Evolutionary conservation across 1,139 yeast genomes (phyloP).

Genomic region (Sugiyamaella pinicola): DNA sequence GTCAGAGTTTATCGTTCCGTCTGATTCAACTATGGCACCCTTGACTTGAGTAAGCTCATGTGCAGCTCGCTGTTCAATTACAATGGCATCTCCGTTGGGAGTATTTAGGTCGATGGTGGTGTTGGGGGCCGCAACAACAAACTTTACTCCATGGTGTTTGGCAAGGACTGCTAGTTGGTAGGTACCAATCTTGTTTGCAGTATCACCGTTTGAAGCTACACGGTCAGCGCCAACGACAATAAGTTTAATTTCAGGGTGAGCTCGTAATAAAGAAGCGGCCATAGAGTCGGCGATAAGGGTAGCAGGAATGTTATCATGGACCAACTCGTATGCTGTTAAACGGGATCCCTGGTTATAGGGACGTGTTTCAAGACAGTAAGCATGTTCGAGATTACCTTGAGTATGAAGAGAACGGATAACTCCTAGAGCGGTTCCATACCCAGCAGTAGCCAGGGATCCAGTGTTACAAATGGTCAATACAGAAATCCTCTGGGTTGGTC

Average conservation of each 20-base stretch:
- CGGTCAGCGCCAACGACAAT: constrained; percentile 99
- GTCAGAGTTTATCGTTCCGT: constrained; percentile 36
- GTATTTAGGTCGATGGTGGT: constrained; percentile 82
- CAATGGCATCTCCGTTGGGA: constrained; percentile 66
- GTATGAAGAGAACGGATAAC: constrained; percentile 69
- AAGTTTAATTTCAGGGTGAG: constrained; percentile 64
- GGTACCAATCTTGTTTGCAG: constrained; percentile 98
- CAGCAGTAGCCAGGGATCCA: constrained; percentile 88
- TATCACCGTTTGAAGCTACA: constrained; percentile 82
- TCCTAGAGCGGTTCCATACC: constrained; percentile 96
- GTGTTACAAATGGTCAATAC: constrained; percentile 72
- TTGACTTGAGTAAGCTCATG: constrained; percentile 74
- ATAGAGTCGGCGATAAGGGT: constrained; percentile 89
- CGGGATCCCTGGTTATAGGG: constrained; percentile 98
- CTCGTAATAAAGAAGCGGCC: constrained; percentile 71
- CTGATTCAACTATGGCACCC: constrained; percentile 57
- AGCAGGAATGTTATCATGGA: constrained; percentile 82
- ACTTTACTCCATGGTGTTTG: constrained; percentile 59
- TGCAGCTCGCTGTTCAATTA: constrained; percentile 85
- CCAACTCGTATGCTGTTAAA: constrained; percentile 85
- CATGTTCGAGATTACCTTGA: constrained; percentile 57
- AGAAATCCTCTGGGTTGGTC: constrained; percentile 49
- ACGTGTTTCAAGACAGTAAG: constrained; percentile 89
- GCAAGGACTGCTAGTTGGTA: constrained; percentile 79
- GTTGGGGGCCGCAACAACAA: constrained; percentile 92